Base-by-base conservation (phyloP, 2,329 filamentous ascomycete species). In the Zasmidium citrigriseum region DNA sequence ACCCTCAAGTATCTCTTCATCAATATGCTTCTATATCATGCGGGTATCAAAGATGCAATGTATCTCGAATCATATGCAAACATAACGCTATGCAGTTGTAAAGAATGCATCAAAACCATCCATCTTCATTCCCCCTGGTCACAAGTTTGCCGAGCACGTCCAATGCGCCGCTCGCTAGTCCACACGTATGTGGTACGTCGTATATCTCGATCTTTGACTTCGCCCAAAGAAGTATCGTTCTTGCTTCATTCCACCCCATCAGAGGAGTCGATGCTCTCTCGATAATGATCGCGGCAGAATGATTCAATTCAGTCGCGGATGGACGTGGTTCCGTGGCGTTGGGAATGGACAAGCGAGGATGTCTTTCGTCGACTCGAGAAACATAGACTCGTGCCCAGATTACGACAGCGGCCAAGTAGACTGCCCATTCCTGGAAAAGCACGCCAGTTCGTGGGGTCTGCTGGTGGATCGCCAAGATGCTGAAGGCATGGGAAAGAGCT, bases 341-440 rank as follows among this genome's bases (percentile, higher is more conserved):
- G 1, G 58, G 62, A 12, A 62, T 55, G 3, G 53, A 56, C 18
- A 60, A 45, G 12, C 59, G 56, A 10, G 54, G 62, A 18, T 54
- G 51, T 25, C 46, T 23, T 20, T 18, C 18, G 9, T 55, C 55
- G 29, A 27, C 52, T 22, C 21, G 50, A 11, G 20, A 38, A 11
- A 57, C 45, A 53, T 71, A 68, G 1, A 60, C 59, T 10, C 60
- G 46, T 2, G 66, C 68, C 70, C 70, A 72, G n/a, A 71, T 51
- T 1, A 70, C 64, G 20, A 72, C 52, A 5, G 66, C 52, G 10
- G 69, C 68, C 16, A 71, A 64, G 50, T 68, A 66, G 24, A 71
- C 34, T 0, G 63, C 57, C 69, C 68, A 71, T 50, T 70, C 68
- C 34, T 68, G 68, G 57, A 62, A 70, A 10, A 70, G 59, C 10